Evolutionary conservation across 257 asterid species (phyloP).

Genomic region (Orobanche coerulescens): DNA sequence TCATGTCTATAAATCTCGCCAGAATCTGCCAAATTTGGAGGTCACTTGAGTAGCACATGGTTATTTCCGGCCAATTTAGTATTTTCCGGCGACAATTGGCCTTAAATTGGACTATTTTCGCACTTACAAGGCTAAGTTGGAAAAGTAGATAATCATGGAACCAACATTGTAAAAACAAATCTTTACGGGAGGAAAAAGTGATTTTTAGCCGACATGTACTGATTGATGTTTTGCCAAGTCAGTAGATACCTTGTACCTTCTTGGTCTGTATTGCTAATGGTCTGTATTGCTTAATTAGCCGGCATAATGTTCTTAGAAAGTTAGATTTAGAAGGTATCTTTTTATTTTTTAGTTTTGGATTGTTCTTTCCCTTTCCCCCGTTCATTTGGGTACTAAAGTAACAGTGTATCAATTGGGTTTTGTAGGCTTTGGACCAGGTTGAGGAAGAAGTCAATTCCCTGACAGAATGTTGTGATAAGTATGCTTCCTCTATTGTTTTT

Average conservation of each 20-base stretch:
- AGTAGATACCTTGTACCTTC: background rate
- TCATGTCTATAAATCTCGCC: too few relatives aligned
- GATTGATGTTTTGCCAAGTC: background rate
- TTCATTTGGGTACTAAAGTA: conserved; percentile 9
- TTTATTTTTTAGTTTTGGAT: background rate
- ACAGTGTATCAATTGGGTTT: conserved; percentile 12
- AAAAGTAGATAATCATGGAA: too few relatives aligned
- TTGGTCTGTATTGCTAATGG: conserved; percentile 2
- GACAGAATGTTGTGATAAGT: conserved; percentile 92
- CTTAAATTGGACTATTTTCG: too few relatives aligned
- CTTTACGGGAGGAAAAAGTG: too few relatives aligned
- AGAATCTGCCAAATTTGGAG: too few relatives aligned
- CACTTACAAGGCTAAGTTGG: too few relatives aligned
- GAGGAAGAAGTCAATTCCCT: conserved; percentile 88
- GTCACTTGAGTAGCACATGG: too few relatives aligned
- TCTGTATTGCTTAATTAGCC: conserved; percentile 1
- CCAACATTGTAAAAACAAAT: too few relatives aligned
- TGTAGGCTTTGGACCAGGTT: conserved; percentile 83
- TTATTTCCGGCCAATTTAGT: too few relatives aligned
- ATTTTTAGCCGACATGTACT: background rate
- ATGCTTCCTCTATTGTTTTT: conserved; percentile 23
- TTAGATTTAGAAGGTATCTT: background rate
- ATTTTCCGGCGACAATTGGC: too few relatives aligned
- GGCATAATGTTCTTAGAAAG: background rate
- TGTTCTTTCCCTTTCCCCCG: background rate